phyloP scores from a whole-genome alignment of 495 filamentous ascomycete genomes.

The Hyphodiscus hymeniophilus region DNA sequence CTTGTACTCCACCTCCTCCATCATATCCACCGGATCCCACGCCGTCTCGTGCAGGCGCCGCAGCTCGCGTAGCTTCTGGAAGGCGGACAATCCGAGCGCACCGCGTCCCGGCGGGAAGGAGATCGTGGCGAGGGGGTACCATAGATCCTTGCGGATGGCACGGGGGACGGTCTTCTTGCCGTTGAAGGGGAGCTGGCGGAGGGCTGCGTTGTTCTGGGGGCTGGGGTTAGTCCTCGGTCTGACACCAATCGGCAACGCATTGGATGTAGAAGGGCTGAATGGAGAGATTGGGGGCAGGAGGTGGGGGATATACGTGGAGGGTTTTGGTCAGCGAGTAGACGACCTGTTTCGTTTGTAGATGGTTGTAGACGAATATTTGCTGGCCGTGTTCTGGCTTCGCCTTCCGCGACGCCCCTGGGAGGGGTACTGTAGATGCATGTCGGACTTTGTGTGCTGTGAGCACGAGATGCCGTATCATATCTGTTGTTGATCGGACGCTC shows the following conservation, averaged over 20 bases:
- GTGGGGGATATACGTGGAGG: constrained; percentile 50
- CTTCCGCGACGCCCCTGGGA: not conserved
- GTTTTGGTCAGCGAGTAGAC: constrained; percentile 68
- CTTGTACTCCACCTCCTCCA: constrained; percentile 19
- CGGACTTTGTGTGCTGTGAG: not conserved
- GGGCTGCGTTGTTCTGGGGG: constrained; percentile 51
- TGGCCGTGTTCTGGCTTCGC: constrained; percentile 36
- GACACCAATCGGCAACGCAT: no score
- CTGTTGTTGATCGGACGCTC: constrained; percentile 6
- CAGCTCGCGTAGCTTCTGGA: constrained; percentile 76
- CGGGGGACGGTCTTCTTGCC: constrained; percentile 84
- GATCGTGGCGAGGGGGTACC: constrained; percentile 73
- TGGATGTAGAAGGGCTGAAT: no score
- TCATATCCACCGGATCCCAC: constrained; percentile 48
- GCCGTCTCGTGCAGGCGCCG: constrained; percentile 56
- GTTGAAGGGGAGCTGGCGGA: constrained; percentile 74
- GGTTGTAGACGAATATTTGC: constrained; percentile 75
- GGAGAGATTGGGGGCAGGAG: constrained; percentile 8
- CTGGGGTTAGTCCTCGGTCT: not conserved
- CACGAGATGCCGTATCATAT: constrained; percentile 6
- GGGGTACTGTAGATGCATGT: not conserved
- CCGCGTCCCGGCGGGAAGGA: constrained; percentile 51
- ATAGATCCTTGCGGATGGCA: constrained; percentile 80
- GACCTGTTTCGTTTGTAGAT: constrained; percentile 73
- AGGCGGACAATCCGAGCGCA: constrained; percentile 62